Conservation (phyloP, 2,329 filamentous ascomycete genomes). For the Eutypa lata region DNA sequence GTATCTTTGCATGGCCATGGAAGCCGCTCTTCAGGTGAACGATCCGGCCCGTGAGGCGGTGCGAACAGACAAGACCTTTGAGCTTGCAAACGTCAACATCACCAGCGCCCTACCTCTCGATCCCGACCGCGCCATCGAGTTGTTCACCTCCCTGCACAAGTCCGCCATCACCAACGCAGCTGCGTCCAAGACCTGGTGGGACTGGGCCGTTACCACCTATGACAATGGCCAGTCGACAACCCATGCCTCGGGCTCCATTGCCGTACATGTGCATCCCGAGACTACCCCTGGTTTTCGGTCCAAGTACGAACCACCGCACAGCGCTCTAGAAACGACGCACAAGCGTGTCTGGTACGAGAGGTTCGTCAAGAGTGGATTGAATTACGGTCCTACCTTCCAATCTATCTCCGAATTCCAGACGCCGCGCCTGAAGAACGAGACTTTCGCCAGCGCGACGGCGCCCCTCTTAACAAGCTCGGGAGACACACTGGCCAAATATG, state of each 20-base stretch:
- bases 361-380: constrained; percentile 6
- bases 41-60: no score
- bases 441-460: constrained; percentile 1
- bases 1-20: constrained; percentile 38
- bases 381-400: constrained; percentile 10
- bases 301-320: not conserved
- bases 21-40: constrained; percentile 26
- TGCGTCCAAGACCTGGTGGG: constrained; percentile 4
- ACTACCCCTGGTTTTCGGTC: no score
- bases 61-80: no score
- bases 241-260: constrained; percentile 7
- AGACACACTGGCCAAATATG: constrained; percentile 1
- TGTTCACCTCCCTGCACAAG: constrained; percentile 5
- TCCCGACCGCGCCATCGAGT: not conserved
- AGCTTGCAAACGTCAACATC: constrained; percentile 13
- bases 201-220: constrained; percentile 6
- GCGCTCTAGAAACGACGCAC: constrained; percentile 1
- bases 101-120: constrained; percentile 5
- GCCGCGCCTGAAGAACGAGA: not conserved
- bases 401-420: constrained; percentile 4
- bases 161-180: constrained; percentile 1
- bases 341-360: constrained; percentile 12
- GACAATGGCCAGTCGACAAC: not conserved
- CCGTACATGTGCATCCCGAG: not conserved
- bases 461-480: not conserved